Evolutionary conservation across 768 basidiomycete genomes (phyloP), one percentile per base, ranked within the genome.

Genomic region (Butyriboletus loyo): DNA sequence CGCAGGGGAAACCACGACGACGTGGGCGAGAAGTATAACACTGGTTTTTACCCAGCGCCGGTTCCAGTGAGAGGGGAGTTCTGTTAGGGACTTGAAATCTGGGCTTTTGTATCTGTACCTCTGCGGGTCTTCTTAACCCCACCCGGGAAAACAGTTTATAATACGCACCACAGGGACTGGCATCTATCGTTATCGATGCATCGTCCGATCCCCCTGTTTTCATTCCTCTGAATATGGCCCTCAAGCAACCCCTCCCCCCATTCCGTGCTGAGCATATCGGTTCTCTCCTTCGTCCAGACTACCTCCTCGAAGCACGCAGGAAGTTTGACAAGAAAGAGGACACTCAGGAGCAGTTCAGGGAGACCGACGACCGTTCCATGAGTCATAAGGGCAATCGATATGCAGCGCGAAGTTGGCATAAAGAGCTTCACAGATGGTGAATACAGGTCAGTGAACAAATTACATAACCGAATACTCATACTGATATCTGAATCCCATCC

Each of bases 191-290:
- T 7, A 39, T 22, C 31, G 5, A 42, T 4, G n/a, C 38, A 22
- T 28, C 34, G 0, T 31, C 11, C 17, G 8, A 15, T 31, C 24
- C 27, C 21, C 31, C 1, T 10, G 14, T 19, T 13, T 7, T 28
- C 11, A 6, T n/a, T 30, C 19, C 31, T 41, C 38, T 38, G 7
- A 51, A 27, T 5, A 67, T 67, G 63, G 14, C 47, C 0, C 24
- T 49, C 13, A 67, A 60, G 42, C 62, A 67, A 34, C 52, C 40
- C n/a, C n/a, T n/a, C n/a, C 77, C 76, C 5, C 77, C 76, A 22
- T 76, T 75, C 65, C 71, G 75, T 24, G 75, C 76, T 15, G 76
- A 77, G 47, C 77, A 77, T 55, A 54, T 76, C 9, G 77, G 77
- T 30, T 77, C 75, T 7, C 63, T 78, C 31, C 75, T 76, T 49